Conservation (phyloP, 2,329 filamentous ascomycete species). For the Aspergillus novoparasiticus region DNA sequence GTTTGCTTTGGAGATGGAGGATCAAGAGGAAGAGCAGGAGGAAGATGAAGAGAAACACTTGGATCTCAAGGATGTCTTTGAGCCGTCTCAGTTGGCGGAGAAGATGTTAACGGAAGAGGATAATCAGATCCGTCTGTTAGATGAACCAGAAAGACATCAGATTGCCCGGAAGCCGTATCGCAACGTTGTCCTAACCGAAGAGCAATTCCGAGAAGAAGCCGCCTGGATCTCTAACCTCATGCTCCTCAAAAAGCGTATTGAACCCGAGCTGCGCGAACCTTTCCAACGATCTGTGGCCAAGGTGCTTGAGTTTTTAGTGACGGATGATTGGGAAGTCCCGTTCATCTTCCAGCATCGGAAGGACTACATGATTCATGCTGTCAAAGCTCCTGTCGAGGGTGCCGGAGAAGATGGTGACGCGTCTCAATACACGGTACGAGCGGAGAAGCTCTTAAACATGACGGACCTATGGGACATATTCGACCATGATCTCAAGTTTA, state of each 20-base stretch:
- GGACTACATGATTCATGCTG: slow-evolving; percentile 92
- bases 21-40: slow-evolving; percentile 76
- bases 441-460: slow-evolving; percentile 87
- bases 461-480: slow-evolving; percentile 94
- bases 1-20: slow-evolving; percentile 88
- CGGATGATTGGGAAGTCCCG: slow-evolving; percentile 91
- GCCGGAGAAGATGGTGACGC: slow-evolving; percentile 69
- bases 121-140: slow-evolving; percentile 82
- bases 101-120: slow-evolving; percentile 95
- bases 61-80: slow-evolving; percentile 96
- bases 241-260: slow-evolving; percentile 81
- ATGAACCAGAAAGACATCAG: slow-evolving; percentile 94
- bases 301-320: slow-evolving; percentile 91
- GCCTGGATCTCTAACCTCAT: slow-evolving; percentile 89
- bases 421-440: slow-evolving; percentile 71
- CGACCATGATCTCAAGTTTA: slow-evolving; percentile 92
- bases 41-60: slow-evolving; percentile 79
- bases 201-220: slow-evolving; percentile 87
- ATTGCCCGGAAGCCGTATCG: slow-evolving; percentile 87
- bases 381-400: slow-evolving; percentile 65
- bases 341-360: slow-evolving; percentile 98
- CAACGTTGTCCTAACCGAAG: slow-evolving; percentile 74
- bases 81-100: slow-evolving; percentile 91
- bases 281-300: slow-evolving; percentile 89
- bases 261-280: slow-evolving; percentile 71